phyloP scores from a whole-genome alignment of 805 yeast species.

The Saccharomycopsis sp. region DNA sequence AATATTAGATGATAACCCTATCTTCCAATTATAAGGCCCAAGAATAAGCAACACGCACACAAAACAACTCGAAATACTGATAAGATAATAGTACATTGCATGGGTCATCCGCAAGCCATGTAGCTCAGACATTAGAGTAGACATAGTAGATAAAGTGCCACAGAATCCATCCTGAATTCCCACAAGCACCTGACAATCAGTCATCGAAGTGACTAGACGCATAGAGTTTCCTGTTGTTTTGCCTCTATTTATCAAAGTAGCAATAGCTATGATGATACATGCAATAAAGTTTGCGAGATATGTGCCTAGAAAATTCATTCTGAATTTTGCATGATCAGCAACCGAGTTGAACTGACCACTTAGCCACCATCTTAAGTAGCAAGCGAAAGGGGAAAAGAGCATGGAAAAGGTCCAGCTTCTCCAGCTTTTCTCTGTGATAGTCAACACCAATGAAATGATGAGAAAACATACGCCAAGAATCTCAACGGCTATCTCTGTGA shows the following conservation, averaged over 20 bases:
- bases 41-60: slow-evolving; percentile 46
- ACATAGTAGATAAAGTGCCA: slow-evolving; percentile 67
- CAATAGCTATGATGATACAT: slow-evolving; percentile 36
- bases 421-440: slow-evolving; percentile 32
- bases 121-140: slow-evolving; percentile 72
- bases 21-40: slow-evolving; percentile 70
- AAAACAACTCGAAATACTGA: slow-evolving; percentile 44
- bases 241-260: slow-evolving; percentile 42
- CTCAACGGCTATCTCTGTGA: slow-evolving; percentile 20
- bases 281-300: slow-evolving; percentile 45
- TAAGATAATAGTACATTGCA: slow-evolving; percentile 45
- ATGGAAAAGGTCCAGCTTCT: slow-evolving; percentile 66
- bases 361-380: slow-evolving; percentile 49
- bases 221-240: slow-evolving; percentile 22
- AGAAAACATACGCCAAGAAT: slow-evolving; percentile 21
- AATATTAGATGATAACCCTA: slow-evolving; percentile 31
- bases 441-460: slow-evolving; percentile 25
- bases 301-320: slow-evolving; percentile 41
- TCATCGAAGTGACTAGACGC: slow-evolving; percentile 24
- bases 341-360: slow-evolving; percentile 42
- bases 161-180: slow-evolving; percentile 63
- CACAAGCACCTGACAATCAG: slow-evolving; percentile 44
- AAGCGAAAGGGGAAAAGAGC: slow-evolving; percentile 68
- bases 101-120: slow-evolving; percentile 31
- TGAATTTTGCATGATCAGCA: slow-evolving; percentile 47